A percentile compares a stretch with the other conserved stretches of the same genome.
phyloP scores from a whole-genome alignment of 768 basidiomycete genomes.

The Termitomyces sp. region DNA sequence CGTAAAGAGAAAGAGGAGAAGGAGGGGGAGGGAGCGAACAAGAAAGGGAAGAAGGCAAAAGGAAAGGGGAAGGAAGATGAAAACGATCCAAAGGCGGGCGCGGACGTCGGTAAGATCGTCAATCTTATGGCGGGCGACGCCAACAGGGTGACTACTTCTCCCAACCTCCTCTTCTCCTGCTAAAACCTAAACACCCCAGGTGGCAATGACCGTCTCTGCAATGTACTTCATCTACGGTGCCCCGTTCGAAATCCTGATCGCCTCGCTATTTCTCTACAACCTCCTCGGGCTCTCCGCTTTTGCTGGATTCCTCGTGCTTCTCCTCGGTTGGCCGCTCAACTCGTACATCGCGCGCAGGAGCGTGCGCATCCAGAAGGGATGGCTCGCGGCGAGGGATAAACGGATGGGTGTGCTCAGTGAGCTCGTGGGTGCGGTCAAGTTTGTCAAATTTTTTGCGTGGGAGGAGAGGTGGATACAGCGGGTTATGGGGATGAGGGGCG shows the following conservation, averaged over 20 bases:
- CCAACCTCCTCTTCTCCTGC: background rate
- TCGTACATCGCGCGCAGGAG: slow-evolving; percentile 55
- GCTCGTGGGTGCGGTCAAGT: slow-evolving; percentile 68
- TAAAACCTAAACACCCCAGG: slow-evolving; percentile 15
- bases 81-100: slow-evolving; percentile 65
- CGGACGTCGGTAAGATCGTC: slow-evolving; percentile 86
- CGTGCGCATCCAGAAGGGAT: slow-evolving; percentile 54
- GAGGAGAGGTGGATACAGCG: slow-evolving; percentile 71
- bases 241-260: slow-evolving; percentile 76
- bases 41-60: background rate
- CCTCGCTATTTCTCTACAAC: slow-evolving; percentile 68
- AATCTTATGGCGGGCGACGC: slow-evolving; percentile 84
- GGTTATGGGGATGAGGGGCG: slow-evolving; percentile 54
- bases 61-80: slow-evolving; percentile 23
- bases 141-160: slow-evolving; percentile 34
- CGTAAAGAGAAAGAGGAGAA: slow-evolving; percentile 28
- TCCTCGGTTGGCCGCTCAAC: slow-evolving; percentile 69
- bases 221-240: slow-evolving; percentile 68
- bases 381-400: slow-evolving; percentile 51
- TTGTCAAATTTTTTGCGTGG: slow-evolving; percentile 84
- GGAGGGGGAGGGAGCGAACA: slow-evolving; percentile 34
- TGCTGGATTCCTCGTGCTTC: slow-evolving; percentile 56
- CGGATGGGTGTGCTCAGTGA: slow-evolving; percentile 77
- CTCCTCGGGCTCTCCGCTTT: slow-evolving; percentile 69
- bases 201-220: slow-evolving; percentile 48